Evolutionary conservation across 2,329 filamentous ascomycete genomes (phyloP), one percentile per base, ranked within the genome.

Genomic region (Dothiorella sarmentorum): DNA sequence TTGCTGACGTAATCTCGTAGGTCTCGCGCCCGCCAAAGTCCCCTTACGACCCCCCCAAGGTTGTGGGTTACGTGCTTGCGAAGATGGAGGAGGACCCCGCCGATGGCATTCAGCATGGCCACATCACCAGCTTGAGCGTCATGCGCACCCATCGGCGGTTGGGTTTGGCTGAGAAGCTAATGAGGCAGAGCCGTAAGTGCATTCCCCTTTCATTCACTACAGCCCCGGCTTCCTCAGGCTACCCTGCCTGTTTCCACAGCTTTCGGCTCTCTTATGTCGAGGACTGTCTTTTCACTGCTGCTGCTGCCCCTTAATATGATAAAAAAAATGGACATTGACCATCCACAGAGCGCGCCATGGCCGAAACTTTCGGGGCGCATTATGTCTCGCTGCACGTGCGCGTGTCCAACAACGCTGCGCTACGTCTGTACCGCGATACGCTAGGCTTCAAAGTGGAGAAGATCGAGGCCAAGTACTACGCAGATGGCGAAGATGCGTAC

Each of bases 11-110:
- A 38, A 20, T 44, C 33, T 24, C 27, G 13, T 47, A 80, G 78
- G 87, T 92, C 60, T 89, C 88, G 18, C 85, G 91, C 33, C 89
- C 91, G 31, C 83, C 83, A 66, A 87, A 87, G 72, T 56, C 87
- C 0, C 86, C 87, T 45, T 89, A 93, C 75, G 89, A 95, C 74
- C 94, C 95, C 68, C 94, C 94, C 65, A 96, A 97, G 77, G 96
- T 99, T 61, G 94, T 99, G 22, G 94, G 94, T 67, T 99, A 99
- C 73, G 94, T 99, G n/a, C 86, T 99, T 24, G 94, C 94, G 53
- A 99, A 99, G 82, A 99, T 99, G 92, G 94, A 99, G 76, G 94
- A 99, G 79, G 94, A 97, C 75, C 93, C 94, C 7, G 72, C 87
- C 61, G 93, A 97, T 73, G 92, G 92, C 60, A 80, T 97, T 38